phyloP scores from a whole-genome alignment of 208 protist species.

The Crithidia bombi region DNA sequence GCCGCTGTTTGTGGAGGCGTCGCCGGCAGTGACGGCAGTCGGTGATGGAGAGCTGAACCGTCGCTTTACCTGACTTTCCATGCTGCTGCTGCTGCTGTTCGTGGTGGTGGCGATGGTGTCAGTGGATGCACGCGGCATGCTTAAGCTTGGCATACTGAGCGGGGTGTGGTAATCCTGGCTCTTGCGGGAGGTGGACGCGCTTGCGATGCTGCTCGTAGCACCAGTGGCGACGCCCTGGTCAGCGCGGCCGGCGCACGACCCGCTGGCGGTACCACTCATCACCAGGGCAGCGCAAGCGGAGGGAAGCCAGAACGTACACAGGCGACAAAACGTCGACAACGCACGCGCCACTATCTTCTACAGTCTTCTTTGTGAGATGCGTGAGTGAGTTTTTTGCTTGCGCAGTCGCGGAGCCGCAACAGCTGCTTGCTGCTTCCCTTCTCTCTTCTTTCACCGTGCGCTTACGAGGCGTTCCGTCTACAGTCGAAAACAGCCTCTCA shows the following conservation, averaged over 20 bases:
- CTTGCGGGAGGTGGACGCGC: constrained; percentile 2
- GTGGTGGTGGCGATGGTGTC: not conserved
- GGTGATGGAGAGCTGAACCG: constrained; percentile 18
- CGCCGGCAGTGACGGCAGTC: constrained; percentile 1
- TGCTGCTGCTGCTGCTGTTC: not conserved
- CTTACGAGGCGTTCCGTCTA: not conserved
- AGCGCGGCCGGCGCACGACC: not conserved
- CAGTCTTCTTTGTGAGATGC: too few relatives aligned
- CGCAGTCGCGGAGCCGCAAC: too few relatives aligned
- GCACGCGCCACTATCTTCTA: too few relatives aligned
- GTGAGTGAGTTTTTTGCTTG: too few relatives aligned
- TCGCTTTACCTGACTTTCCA: constrained; percentile 3
- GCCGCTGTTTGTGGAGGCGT: not conserved
- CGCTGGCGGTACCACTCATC: not conserved
- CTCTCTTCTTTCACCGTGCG: not conserved
- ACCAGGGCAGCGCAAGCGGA: not conserved
- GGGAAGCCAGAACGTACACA: not conserved
- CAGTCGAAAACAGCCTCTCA: not conserved
- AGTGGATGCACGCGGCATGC: not conserved
- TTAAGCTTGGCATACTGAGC: not conserved
- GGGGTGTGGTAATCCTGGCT: constrained; percentile 12
- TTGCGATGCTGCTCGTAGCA: not conserved
- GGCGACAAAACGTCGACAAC: not conserved
- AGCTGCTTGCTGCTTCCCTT: too few relatives aligned
- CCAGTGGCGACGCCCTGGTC: not conserved